These are phyloP conservation scores for Suillus fuscotomentosus DNA, from an alignment of 768 basidiomycete species.

Conservation along the genomic window DNA sequence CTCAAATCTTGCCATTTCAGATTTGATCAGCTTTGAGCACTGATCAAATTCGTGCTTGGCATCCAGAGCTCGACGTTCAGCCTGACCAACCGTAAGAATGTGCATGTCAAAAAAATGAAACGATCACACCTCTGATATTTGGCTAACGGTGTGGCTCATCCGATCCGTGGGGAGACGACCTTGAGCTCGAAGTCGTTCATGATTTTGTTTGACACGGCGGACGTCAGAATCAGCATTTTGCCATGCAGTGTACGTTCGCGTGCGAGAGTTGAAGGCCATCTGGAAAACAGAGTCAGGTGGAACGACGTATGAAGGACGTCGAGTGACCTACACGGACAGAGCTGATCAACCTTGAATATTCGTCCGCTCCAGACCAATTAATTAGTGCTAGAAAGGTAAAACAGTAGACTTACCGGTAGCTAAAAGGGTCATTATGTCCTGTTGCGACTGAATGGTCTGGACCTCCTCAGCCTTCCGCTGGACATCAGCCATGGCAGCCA, in stretches of 20 bases:
- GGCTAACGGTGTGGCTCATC: conserved; percentile 67
- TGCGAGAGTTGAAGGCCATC: conserved; percentile 86
- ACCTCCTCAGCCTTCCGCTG: conserved; percentile 72
- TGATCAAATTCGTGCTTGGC: conserved; percentile 88
- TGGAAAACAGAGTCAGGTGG: conserved; percentile 27
- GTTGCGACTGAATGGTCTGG: conserved; percentile 72
- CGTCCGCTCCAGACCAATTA: conserved; percentile 55
- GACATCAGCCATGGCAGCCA: conserved; percentile 72
- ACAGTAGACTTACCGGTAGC: conserved; percentile 52
- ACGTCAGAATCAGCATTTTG: conserved; percentile 77
- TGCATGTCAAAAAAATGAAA: neutral
- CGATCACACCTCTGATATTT: conserved; percentile 72
- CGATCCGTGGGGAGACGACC: conserved; percentile 72
- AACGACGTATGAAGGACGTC: neutral
- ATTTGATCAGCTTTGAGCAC: conserved; percentile 83
- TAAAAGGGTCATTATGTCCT: conserved; percentile 80
- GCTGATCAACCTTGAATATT: conserved; percentile 88
- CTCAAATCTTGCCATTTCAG: conserved; percentile 89
- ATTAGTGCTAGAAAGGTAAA: neutral
- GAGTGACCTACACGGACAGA: conserved; percentile 70
- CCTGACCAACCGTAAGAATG: conserved; percentile 40
- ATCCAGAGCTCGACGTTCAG: conserved; percentile 81
- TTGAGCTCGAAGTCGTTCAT: conserved; percentile 81
- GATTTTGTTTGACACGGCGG: conserved; percentile 65
- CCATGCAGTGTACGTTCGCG: conserved; percentile 81